Conservation (phyloP, 2,329 filamentous ascomycete species). For the Fusarium sp. region DNA sequence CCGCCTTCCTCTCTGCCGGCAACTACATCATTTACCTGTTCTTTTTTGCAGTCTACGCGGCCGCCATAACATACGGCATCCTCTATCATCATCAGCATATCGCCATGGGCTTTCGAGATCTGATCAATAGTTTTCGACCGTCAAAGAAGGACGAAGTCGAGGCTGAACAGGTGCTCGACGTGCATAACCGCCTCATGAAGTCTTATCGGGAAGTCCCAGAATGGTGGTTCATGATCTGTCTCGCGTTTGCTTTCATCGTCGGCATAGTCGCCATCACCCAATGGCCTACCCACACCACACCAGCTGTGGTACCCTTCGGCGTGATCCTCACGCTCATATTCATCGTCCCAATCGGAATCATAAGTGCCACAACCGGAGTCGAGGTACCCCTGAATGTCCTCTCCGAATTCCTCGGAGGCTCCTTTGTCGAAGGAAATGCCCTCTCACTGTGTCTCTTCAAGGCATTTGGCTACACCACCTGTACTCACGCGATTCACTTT, state of each 20-base stretch:
- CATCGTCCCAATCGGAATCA: slow-evolving; percentile 55
- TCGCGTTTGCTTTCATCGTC: slow-evolving; percentile 46
- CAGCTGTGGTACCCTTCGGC: slow-evolving; percentile 55
- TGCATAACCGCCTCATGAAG: slow-evolving; percentile 58
- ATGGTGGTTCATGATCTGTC: slow-evolving; percentile 55
- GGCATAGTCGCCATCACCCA: slow-evolving; percentile 48
- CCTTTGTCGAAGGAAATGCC: slow-evolving; percentile 53
- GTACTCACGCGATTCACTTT: slow-evolving; percentile 49
- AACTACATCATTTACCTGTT: slow-evolving; percentile 49
- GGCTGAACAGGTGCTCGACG: slow-evolving; percentile 43
- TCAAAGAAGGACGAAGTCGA: slow-evolving; percentile 40
- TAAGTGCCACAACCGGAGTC: slow-evolving; percentile 54
- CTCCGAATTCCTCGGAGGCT: slow-evolving; percentile 58
- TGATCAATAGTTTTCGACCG: slow-evolving; percentile 40
- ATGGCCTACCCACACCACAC: slow-evolving; percentile 55
- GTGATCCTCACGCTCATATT: slow-evolving; percentile 53
- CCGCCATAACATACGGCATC: slow-evolving; percentile 51
- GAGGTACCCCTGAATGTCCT: slow-evolving; percentile 55
- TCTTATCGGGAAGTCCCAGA: slow-evolving; percentile 57
- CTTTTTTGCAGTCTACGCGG: slow-evolving; percentile 54
- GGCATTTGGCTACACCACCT: slow-evolving; percentile 50
- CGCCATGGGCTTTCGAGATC: slow-evolving; percentile 47
- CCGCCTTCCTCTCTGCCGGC: slow-evolving; percentile 52
- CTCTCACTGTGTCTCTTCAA: slow-evolving; percentile 60
- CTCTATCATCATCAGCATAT: slow-evolving; percentile 54